A percentile compares a stretch with the other conserved stretches of the same genome.
These are phyloP conservation scores for Glycine soja DNA, from an alignment of 306 rosid species.

Conservation along the genomic window DNA sequence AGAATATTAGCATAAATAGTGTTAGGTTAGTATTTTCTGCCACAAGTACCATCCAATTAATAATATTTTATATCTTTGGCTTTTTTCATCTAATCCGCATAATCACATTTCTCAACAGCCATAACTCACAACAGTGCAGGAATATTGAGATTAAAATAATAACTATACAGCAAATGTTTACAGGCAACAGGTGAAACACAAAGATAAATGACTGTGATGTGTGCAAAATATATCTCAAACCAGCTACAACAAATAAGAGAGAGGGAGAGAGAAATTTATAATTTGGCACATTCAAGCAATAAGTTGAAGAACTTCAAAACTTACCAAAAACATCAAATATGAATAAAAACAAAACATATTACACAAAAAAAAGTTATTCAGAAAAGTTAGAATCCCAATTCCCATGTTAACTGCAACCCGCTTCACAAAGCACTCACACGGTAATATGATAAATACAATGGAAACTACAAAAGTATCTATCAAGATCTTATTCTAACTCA, in stretches of 20 bases:
- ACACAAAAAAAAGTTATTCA: neutral
- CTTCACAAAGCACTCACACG: neutral
- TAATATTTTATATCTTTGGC: too few species aligned
- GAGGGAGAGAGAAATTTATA: neutral
- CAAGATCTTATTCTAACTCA: neutral
- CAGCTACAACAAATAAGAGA: neutral
- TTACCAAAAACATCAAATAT: neutral
- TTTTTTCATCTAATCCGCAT: too few species aligned
- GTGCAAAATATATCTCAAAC: neutral
- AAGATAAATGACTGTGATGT: neutral
- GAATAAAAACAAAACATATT: neutral
- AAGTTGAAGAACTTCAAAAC: neutral
- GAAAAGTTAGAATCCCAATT: neutral
- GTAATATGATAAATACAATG: neutral
- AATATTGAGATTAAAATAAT: neutral
- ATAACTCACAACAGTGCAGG: too few species aligned
- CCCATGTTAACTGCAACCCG: neutral
- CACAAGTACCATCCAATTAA: too few species aligned
- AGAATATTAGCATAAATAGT: neutral
- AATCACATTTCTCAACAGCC: neutral
- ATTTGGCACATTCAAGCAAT: neutral
- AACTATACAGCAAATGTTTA: neutral
- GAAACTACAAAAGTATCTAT: neutral
- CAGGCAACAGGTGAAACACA: neutral
- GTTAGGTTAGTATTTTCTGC: too few species aligned